Base-by-base conservation (phyloP, 257 asterid genomes). In the Scutellaria barbata region DNA sequence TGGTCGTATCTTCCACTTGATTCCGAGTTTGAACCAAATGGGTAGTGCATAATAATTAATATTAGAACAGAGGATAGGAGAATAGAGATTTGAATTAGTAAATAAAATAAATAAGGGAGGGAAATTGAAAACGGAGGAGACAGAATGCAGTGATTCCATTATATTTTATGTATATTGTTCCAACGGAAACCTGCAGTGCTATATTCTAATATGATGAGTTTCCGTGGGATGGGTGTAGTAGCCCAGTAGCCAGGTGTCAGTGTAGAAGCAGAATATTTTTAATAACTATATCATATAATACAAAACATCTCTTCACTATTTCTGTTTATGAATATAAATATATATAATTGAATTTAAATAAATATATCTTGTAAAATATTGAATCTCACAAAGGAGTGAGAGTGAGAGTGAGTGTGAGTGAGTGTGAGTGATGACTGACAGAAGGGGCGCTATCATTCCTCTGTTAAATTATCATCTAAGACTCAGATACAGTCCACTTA, bases 111-210 rank as follows among this genome's bases (percentile, higher is more conserved):
- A 22, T 22, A 22, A 1, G 25, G 72, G 81, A 77, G 84, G 71
- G 77, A 80, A 76, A 73, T n/a, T 69, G 48, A 56, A 80, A 55
- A 33, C 54, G 56, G 25, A 59, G 82, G 73, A 57, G 73, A 73
- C 74, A 73, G n/a, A 73, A 12, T 41, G 73, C 77, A 80, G 81
- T 60, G 68, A 76, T 50, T 53, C 61, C 69, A 68, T 43, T 25
- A 55, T 33, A 42, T 11, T 51, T 30, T 54, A 33, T 62, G 58
- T 58, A 39, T 41, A 68, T 53, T 5, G 35, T 13, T 40, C 58
- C 69, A 71, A 77, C 74, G 73, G 65, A 33, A 57, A 13, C 74
- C 74, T 77, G 81, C 76, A 14, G 35, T 46, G 73, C 73, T 55
- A 72, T 25, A 55, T 25, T 51, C 43, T 73, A 46, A 74, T n/a